These are phyloP conservation scores for Trametes pubescens DNA, from an alignment of 1,284 basidiomycete species.

Conservation along the genomic window DNA sequence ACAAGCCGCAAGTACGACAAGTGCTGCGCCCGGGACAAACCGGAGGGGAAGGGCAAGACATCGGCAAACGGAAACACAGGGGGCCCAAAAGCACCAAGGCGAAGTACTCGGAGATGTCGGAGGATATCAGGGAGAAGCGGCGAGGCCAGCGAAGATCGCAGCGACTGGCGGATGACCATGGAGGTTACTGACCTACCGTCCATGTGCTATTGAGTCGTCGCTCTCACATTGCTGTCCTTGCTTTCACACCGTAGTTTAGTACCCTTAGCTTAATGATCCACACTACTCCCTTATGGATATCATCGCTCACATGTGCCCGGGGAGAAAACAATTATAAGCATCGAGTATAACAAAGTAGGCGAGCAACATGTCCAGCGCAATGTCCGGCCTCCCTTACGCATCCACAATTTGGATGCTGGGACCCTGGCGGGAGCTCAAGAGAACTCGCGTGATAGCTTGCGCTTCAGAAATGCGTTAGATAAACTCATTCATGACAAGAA, in stretches of 20 bases:
- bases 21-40: conserved; percentile 42
- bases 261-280: conserved; percentile 11
- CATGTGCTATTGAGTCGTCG: not conserved
- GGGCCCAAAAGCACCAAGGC: conserved; percentile 34
- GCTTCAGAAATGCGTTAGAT: conserved; percentile 51
- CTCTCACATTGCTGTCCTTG: not conserved
- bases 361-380: conserved; percentile 24
- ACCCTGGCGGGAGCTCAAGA: conserved; percentile 87
- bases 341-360: not conserved
- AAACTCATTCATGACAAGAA: not conserved
- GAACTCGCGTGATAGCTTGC: conserved; percentile 75
- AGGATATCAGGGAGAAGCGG: conserved; percentile 47
- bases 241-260: not conserved
- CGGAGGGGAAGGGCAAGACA: conserved; percentile 54
- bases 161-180: conserved; percentile 14
- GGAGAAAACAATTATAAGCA: not conserved
- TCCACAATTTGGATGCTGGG: conserved; percentile 84
- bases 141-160: conserved; percentile 34
- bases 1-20: conserved; percentile 71
- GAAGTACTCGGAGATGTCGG: conserved; percentile 52
- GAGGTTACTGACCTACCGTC: not conserved
- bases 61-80: conserved; percentile 55
- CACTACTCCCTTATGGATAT: conserved; percentile 11
- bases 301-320: not conserved
- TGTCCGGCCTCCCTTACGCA: conserved; percentile 32